These are phyloP conservation scores for Aspergillus sp. DNA, from an alignment of 2,329 filamentous ascomycete genomes.

Conservation along the genomic window DNA sequence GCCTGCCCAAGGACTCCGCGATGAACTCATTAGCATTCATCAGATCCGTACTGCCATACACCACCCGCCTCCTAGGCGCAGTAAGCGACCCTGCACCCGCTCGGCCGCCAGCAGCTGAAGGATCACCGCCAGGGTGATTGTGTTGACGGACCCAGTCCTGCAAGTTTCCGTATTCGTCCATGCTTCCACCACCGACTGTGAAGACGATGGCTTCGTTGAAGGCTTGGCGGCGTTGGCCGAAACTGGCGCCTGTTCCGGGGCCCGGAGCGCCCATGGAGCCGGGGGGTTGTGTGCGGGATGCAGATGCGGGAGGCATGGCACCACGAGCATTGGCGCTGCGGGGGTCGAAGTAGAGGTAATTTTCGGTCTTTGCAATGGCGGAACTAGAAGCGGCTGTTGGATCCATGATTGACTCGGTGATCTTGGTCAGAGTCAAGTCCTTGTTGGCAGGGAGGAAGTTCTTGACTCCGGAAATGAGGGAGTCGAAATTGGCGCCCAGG, in stretches of 20 bases:
- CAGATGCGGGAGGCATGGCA: constrained; percentile 75
- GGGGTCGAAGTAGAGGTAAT: constrained; percentile 95
- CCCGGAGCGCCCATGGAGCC: constrained; percentile 39
- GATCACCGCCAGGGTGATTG: constrained; percentile 36
- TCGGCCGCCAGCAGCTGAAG: constrained; percentile 27
- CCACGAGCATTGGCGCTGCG: constrained; percentile 87
- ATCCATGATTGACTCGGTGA: constrained; percentile 97
- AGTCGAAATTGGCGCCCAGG: constrained; percentile 81
- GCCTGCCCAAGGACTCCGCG: constrained; percentile 47
- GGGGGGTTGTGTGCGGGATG: constrained; percentile 40
- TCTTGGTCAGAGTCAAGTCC: constrained; percentile 93
- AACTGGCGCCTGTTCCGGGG: constrained; percentile 70
- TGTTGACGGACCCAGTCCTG: constrained; percentile 91
- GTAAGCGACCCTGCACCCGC: constrained; percentile 26
- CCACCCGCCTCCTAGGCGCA: constrained; percentile 67
- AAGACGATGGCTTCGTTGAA: constrained; percentile 92
- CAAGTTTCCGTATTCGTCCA: constrained; percentile 97
- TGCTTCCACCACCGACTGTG: constrained; percentile 89
- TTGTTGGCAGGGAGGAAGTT: constrained; percentile 96
- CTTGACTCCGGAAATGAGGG: constrained; percentile 90
- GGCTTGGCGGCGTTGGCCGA: constrained; percentile 82
- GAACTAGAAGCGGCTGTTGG: constrained; percentile 81
- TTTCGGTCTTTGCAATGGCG: constrained; percentile 91
- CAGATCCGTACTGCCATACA: constrained; percentile 86
- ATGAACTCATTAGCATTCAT: constrained; percentile 59